phyloP scores from a whole-genome alignment of 257 asterid species.

The Solanum ahanhuiri region DNA sequence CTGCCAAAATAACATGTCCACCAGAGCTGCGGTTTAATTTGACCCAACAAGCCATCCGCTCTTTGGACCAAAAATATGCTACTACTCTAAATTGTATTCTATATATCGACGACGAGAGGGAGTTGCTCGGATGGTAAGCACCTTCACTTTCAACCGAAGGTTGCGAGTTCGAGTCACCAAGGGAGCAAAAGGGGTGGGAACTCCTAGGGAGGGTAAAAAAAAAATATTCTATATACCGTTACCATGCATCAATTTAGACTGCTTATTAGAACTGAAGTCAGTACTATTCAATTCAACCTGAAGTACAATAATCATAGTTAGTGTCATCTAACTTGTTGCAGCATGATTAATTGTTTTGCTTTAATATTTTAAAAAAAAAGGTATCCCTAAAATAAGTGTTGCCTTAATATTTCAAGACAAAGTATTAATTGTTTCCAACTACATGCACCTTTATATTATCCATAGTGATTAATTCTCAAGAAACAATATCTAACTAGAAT shows the following conservation, averaged over 20 bases:
- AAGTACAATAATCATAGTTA: not conserved
- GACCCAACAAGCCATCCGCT: slow-evolving; percentile 63
- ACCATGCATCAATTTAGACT: not conserved
- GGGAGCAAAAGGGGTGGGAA: no score
- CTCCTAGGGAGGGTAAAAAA: no score
- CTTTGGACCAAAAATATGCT: slow-evolving; percentile 27
- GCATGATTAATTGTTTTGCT: not conserved
- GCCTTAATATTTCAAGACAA: no score
- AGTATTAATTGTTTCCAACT: not conserved
- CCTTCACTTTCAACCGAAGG: no score
- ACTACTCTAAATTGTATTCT: slow-evolving; percentile 38
- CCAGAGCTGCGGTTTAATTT: slow-evolving; percentile 38
- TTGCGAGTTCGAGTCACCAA: no score
- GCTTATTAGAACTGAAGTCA: not conserved
- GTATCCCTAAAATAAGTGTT: no score
- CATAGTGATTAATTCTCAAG: not conserved
- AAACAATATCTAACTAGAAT: not conserved
- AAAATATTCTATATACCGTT: slow-evolving; percentile 34
- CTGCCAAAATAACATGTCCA: slow-evolving; percentile 25
- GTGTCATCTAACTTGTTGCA: not conserved
- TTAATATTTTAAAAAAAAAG: no score
- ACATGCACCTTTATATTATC: not conserved
- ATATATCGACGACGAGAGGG: no score
- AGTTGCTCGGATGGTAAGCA: no score
- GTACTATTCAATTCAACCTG: not conserved